These are phyloP conservation scores for Cadophora sp. DNA, from an alignment of 2,329 filamentous ascomycete species.

Conservation along the genomic window DNA sequence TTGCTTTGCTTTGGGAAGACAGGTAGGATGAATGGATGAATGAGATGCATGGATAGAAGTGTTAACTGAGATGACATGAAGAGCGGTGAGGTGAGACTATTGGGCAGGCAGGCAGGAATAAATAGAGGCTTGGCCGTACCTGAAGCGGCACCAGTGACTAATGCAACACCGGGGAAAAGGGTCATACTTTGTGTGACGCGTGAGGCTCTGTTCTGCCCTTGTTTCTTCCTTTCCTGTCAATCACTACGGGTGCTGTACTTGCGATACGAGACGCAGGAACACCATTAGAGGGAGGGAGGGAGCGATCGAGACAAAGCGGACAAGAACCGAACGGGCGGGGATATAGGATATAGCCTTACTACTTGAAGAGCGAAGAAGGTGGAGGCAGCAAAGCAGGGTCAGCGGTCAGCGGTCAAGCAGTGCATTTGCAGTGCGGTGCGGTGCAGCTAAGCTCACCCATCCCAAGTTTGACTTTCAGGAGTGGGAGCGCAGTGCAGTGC, in stretches of 20 bases:
- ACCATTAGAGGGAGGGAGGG: slow-evolving; percentile 9
- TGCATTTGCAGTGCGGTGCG: no score
- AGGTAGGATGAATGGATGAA: no score
- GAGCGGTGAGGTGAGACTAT: no score
- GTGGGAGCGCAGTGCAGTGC: no score
- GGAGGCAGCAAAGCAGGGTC: not conserved
- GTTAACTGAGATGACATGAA: not conserved
- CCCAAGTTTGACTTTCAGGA: slow-evolving; percentile 21
- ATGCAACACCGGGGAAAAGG: slow-evolving; percentile 37
- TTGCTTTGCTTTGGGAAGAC: no score
- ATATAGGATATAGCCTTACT: not conserved
- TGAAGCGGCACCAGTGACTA: slow-evolving; percentile 40
- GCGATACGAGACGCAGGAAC: slow-evolving; percentile 1
- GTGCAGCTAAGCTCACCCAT: slow-evolving; percentile 13
- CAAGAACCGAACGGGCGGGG: not conserved
- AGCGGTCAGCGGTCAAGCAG: no score
- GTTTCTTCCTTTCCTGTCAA: no score
- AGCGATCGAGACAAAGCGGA: not conserved
- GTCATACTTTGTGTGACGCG: slow-evolving; percentile 25
- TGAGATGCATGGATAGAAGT: no score
- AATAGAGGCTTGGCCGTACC: slow-evolving; percentile 26
- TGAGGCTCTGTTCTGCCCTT: not conserved
- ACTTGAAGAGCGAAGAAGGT: not conserved
- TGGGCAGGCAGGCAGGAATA: not conserved
- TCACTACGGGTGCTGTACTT: not conserved